Conservation (phyloP, 192 early-diverging fungal genomes). For the Podila horticola region DNA sequence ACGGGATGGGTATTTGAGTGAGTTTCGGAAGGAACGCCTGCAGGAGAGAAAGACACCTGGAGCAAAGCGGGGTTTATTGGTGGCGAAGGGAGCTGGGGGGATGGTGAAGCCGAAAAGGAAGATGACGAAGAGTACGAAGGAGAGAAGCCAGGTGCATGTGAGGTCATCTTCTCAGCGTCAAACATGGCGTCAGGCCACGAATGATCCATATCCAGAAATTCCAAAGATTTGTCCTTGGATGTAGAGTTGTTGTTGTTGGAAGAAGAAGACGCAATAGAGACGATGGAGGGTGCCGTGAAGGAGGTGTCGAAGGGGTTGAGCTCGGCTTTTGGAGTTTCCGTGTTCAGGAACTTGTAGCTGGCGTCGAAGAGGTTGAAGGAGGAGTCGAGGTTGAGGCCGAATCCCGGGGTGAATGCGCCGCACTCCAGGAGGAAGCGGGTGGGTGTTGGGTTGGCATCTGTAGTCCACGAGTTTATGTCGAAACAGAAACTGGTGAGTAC, state of each 20-base stretch:
- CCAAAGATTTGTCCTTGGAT: background rate
- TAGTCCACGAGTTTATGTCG: background rate
- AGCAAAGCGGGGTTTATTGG: constrained; percentile 12
- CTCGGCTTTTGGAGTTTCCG: constrained; percentile 36
- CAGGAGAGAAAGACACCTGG: constrained; percentile 4
- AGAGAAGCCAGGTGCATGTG: constrained; percentile 35
- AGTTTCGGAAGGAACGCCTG: constrained; percentile 6
- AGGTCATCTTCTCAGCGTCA: constrained; percentile 31
- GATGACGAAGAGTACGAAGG: constrained; percentile 11
- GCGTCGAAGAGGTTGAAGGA: constrained; percentile 42
- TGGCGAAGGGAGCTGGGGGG: constrained; percentile 12
- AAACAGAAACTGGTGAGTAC: too few relatives aligned
- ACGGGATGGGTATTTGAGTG: background rate
- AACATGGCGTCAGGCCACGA: constrained; percentile 29
- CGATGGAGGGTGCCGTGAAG: constrained; percentile 10
- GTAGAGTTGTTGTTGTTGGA: background rate
- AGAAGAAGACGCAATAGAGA: constrained; percentile 4
- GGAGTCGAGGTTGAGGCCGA: constrained; percentile 23
- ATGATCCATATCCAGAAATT: background rate
- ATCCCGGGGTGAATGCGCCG: constrained; percentile 45
- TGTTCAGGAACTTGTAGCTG: constrained; percentile 31
- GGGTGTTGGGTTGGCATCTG: constrained; percentile 45
- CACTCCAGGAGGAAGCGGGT: constrained; percentile 49
- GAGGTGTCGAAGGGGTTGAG: constrained; percentile 41
- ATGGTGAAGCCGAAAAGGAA: constrained; percentile 8